Evolutionary conservation across 768 basidiomycete species (phyloP), one percentile per base, ranked within the genome.

Genomic region (Mycena venus): DNA sequence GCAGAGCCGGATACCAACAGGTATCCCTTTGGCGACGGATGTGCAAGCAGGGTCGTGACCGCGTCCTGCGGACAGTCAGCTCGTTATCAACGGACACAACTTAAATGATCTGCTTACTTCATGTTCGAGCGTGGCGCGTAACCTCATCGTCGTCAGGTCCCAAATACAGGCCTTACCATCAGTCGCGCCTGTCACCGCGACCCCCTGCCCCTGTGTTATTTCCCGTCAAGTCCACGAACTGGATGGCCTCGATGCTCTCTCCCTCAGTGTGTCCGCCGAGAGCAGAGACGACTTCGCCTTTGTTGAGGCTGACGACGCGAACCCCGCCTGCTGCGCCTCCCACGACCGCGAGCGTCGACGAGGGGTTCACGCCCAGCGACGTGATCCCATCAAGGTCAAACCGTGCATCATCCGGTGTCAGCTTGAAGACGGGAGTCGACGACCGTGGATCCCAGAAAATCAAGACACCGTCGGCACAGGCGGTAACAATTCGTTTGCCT

Each of bases 141-240:
- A 81, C 74, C 94, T 89, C 89, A 95, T 95, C 29, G 96, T 97
- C 61, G 89, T 89, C 51, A 97, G 88, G 84, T 99, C 98, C 97
- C 98, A 99, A 38, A 99, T 92, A 78, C 95, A 96, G 21, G 92
- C 94, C 80, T 96, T 97, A 0, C 97, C 96, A 80, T 99, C 98
- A 5, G 98, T 99, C 6, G 91, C 96, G 14, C 95, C 97, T 2
- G 95, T 96, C 0, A 96, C 91, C 14, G 93, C 92, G 23, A 95
- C 91, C 10, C n/a, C 90, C 91, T 9, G 90, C 87, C 4, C 89
- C 89, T 4, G 86, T 83, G 10, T 77, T 85, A 6, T 86, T 88
- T 0, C 91, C 89, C 14, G 92, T 86, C 23, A 97, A 84, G 77
- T 97, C 95, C 29, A 97, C 89, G 80, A 98, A 99, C 60, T 88